Base-by-base conservation (phyloP, 148 eudicot species). In the Tetragonia tetragonoides region DNA sequence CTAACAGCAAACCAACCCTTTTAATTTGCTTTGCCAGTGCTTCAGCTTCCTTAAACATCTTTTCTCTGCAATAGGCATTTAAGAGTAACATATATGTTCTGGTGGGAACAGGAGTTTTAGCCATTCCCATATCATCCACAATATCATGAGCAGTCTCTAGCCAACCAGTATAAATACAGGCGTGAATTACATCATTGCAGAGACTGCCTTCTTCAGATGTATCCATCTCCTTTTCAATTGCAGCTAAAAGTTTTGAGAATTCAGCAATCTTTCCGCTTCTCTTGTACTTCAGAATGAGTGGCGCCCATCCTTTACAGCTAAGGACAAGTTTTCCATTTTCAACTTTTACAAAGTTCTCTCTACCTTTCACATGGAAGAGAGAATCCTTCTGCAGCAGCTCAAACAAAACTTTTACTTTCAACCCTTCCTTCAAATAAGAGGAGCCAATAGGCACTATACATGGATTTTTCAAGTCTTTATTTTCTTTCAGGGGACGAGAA, bases 91-190 rank as follows among this genome's bases (percentile, higher is more conserved):
- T 75, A 84, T 95, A 91, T 28, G 87, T 83, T 51, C 72, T 24
- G 47, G 68, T 14, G 12, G 79, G 88, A 62, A 86, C 24, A 8
- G 81, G 62, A 53, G 80, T 37, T 18, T 87, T 87, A 72, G 87
- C 87, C 47, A 70, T 72, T 60, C 86, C 88, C 85, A 93, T 83
- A 78, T 95, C 99, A 73, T 95, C 99, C 79, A 95, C 53, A 73
- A 93, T 91, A 77, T 95, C 97, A 83, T 95, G 99, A 47, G 97
- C 97, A 67, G 86, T 93, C 78, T 95, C 94, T 51, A 95, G 80
- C 97, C 91, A 95, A 18, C 97, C 97, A 84, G 85, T 57, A 81
- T 76, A 74, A 73, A 95, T 83, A 76, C 93, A 93, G 59, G 97
- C 90, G 76, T 84, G 89, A 82, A 93, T 80, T 11, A 90, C 92